Evolutionary conservation across 2,329 filamentous ascomycete genomes (phyloP).

Genomic region (Penicillium polonicum): DNA sequence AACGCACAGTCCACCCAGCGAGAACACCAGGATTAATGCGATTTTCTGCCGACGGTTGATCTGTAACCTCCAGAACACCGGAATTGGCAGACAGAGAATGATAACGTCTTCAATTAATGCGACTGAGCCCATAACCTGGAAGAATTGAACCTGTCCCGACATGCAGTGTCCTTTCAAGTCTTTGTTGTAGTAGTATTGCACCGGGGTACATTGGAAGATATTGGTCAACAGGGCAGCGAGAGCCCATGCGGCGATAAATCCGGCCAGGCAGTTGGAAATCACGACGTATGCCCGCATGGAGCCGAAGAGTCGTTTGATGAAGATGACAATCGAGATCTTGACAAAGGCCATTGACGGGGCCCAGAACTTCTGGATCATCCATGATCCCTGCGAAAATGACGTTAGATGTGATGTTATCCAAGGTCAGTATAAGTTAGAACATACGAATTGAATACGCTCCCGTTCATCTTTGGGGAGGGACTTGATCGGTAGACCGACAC

Average conservation of each 20-base stretch:
- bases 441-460: background rate
- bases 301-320: constrained; percentile 17
- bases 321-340: constrained; percentile 22
- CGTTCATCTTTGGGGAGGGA: background rate
- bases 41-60: background rate
- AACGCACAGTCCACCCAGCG: background rate
- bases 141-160: constrained; percentile 17
- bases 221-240: constrained; percentile 18
- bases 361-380: constrained; percentile 25
- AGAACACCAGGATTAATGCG: background rate
- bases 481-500: constrained; percentile 1
- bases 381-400: background rate
- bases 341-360: constrained; percentile 17
- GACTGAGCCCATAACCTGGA: constrained; percentile 14
- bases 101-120: constrained; percentile 19
- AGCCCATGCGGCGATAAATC: constrained; percentile 16
- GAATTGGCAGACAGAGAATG: constrained; percentile 20
- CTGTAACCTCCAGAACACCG: constrained; percentile 21
- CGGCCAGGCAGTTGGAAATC: background rate
- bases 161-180: constrained; percentile 20
- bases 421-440: background rate
- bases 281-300: background rate
- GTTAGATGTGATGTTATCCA: background rate
- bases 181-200: constrained; percentile 21
- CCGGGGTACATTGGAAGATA: constrained; percentile 22